Evolutionary conservation across 2,329 filamentous ascomycete genomes (phyloP).

Genomic region (Neofusicoccum cordaticola): DNA sequence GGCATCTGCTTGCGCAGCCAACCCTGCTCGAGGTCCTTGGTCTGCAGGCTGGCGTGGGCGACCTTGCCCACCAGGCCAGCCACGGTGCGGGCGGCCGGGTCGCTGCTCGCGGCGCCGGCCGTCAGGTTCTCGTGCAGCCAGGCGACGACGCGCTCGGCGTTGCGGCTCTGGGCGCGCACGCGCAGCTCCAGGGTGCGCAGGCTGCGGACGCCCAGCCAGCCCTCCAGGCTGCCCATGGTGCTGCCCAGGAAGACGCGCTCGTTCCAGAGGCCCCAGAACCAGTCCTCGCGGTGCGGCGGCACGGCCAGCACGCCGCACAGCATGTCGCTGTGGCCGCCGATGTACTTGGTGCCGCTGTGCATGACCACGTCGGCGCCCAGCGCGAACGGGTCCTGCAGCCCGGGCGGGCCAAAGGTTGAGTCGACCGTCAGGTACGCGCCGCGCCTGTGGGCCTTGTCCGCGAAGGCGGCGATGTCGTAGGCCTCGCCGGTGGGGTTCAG

Average conservation of each 20-base stretch:
- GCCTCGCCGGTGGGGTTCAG: slow-evolving; percentile 87
- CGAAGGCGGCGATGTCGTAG: slow-evolving; percentile 68
- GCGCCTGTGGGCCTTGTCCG: slow-evolving; percentile 65
- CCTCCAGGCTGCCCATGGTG: slow-evolving; percentile 86
- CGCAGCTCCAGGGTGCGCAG: slow-evolving; percentile 82
- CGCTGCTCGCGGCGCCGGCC: background rate
- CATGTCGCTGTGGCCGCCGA: slow-evolving; percentile 93
- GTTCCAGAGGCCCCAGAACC: slow-evolving; percentile 51
- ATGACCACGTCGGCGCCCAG: slow-evolving; percentile 83
- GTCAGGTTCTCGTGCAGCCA: slow-evolving; percentile 62
- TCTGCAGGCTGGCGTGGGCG: slow-evolving; percentile 75
- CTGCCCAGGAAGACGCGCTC: slow-evolving; percentile 77
- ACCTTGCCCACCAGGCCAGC: slow-evolving; percentile 51
- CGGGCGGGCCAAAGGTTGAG: slow-evolving; percentile 88
- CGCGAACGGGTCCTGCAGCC: slow-evolving; percentile 78
- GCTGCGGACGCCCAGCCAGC: slow-evolving; percentile 86
- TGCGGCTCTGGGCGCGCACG: slow-evolving; percentile 72
- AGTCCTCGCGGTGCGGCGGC: slow-evolving; percentile 24
- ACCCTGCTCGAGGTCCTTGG: slow-evolving; percentile 42
- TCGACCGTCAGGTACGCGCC: slow-evolving; percentile 82
- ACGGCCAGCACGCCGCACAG: slow-evolving; percentile 80
- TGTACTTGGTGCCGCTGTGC: slow-evolving; percentile 94
- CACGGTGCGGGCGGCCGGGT: slow-evolving; percentile 31
- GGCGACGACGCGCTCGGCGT: slow-evolving; percentile 64
- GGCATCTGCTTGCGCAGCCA: slow-evolving; percentile 92